Evolutionary conservation across 805 yeast species (phyloP).

Genomic region (Hanseniaspora occidentalis): DNA sequence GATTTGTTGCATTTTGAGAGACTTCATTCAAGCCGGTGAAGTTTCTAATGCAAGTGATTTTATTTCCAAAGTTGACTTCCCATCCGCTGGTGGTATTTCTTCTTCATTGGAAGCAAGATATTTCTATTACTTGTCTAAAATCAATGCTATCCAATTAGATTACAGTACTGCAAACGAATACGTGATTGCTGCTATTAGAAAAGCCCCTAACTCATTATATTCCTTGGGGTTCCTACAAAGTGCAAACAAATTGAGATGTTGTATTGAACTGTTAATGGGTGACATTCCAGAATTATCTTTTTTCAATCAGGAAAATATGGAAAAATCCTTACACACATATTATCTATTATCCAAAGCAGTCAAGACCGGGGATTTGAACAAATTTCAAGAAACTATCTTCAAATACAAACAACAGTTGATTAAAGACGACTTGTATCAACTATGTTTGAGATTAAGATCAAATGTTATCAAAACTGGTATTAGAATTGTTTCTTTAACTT

Average conservation of each 20-base stretch:
- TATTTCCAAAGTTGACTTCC: slow-evolving; percentile 81
- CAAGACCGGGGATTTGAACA: slow-evolving; percentile 75
- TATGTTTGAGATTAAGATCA: slow-evolving; percentile 83
- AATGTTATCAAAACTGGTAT: slow-evolving; percentile 97
- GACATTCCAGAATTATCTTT: slow-evolving; percentile 85
- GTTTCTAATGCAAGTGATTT: slow-evolving; percentile 80
- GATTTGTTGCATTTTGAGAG: slow-evolving; percentile 75
- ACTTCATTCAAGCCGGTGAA: slow-evolving; percentile 65
- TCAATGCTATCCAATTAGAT: slow-evolving; percentile 83
- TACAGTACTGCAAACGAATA: slow-evolving; percentile 84
- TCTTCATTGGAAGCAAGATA: slow-evolving; percentile 87
- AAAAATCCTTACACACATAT: slow-evolving; percentile 62
- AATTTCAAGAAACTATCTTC: slow-evolving; percentile 59
- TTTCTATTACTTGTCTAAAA: slow-evolving; percentile 80
- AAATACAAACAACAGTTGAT: slow-evolving; percentile 50
- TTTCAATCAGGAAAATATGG: slow-evolving; percentile 54
- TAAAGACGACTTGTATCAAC: slow-evolving; percentile 68
- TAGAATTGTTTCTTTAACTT: slow-evolving; percentile 80
- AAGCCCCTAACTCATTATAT: slow-evolving; percentile 81
- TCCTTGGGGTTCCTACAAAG: slow-evolving; percentile 83
- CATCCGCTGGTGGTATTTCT: slow-evolving; percentile 51
- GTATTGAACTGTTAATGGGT: slow-evolving; percentile 89
- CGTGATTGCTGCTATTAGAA: slow-evolving; percentile 88
- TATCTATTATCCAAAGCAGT: slow-evolving; percentile 84
- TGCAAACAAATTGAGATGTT: slow-evolving; percentile 76